phyloP scores from a whole-genome alignment of 768 basidiomycete species.

The Boletus bicolor region DNA sequence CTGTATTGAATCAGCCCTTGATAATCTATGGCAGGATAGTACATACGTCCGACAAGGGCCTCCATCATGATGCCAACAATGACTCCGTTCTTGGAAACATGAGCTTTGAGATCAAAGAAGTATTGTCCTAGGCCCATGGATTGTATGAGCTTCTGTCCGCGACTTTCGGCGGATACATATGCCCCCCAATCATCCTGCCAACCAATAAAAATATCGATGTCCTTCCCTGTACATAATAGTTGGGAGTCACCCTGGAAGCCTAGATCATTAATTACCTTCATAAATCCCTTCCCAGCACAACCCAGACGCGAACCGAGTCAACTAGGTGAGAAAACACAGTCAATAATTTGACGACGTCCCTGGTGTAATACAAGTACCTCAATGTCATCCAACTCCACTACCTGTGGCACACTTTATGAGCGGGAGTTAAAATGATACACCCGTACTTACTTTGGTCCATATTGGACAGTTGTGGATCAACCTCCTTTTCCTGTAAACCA shows the following conservation, averaged over 20 bases:
- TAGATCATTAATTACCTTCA: conserved; percentile 14
- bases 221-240: conserved; percentile 15
- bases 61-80: conserved; percentile 33
- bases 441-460: conserved; percentile 29
- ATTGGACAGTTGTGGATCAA: conserved; percentile 21
- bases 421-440: neutral
- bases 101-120: conserved; percentile 30
- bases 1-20: conserved; percentile 16
- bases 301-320: conserved; percentile 24
- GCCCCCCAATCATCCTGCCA: conserved; percentile 23
- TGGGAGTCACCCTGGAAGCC: neutral
- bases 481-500: conserved; percentile 27
- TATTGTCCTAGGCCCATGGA: conserved; percentile 28
- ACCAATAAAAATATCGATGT: conserved; percentile 30
- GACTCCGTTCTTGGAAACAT: conserved; percentile 28
- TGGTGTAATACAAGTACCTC: conserved; percentile 16
- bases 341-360: neutral
- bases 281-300: conserved; percentile 30
- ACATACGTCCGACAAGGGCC: conserved; percentile 27
- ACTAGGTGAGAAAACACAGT: conserved; percentile 7
- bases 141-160: conserved; percentile 30
- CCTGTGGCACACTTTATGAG: conserved; percentile 18
- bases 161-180: conserved; percentile 26
- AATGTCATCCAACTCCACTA: conserved; percentile 31
- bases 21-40: neutral